phyloP scores from a whole-genome alignment of 139 green algal species.

The Closterium sp. region DNA sequence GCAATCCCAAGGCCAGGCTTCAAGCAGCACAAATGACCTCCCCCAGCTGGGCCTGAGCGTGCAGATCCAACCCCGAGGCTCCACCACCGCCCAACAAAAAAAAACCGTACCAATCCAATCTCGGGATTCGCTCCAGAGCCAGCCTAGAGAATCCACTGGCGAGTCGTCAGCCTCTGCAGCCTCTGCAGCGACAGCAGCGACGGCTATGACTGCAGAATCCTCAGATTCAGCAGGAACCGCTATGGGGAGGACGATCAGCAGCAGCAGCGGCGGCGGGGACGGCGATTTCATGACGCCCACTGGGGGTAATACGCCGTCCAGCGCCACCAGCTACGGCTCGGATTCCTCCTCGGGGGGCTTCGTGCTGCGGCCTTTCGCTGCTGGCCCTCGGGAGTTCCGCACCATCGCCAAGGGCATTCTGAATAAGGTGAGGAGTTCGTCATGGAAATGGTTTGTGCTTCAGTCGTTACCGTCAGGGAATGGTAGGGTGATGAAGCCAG shows the following conservation, averaged over 20 bases:
- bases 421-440: neutral
- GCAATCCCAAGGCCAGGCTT: neutral
- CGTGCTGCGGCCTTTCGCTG: neutral
- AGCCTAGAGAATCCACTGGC: too few relatives aligned
- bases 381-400: neutral
- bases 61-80: neutral
- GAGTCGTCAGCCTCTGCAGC: too few relatives aligned
- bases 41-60: neutral
- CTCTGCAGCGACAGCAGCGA: too few relatives aligned
- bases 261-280: neutral
- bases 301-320: neutral
- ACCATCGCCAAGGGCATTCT: neutral
- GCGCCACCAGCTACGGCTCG: neutral
- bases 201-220: too few relatives aligned
- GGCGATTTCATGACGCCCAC: neutral
- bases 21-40: neutral
- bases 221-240: neutral
- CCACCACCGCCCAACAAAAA: neutral
- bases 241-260: neutral
- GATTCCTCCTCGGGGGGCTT: neutral
- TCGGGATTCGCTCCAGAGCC: too few relatives aligned
- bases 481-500: neutral
- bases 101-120: neutral
- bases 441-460: too few relatives aligned
- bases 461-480: too few relatives aligned